Base-by-base conservation (phyloP, 169 alveolate genomes). In the Plasmodium chabaudi region DNA sequence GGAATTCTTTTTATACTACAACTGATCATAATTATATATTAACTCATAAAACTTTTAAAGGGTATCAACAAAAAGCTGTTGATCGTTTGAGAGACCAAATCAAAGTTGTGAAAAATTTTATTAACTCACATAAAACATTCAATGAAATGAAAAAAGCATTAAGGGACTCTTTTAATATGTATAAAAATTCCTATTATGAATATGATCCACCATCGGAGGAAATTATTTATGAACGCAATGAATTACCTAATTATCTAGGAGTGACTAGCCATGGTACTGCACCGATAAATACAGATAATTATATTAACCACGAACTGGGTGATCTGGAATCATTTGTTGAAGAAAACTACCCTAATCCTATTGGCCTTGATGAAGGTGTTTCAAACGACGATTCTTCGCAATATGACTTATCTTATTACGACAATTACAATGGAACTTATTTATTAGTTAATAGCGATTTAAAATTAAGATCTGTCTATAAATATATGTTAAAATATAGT, bases 371-470 rank as follows among this genome's bases (percentile, higher is more conserved):
- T 63, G 53, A 55, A 23, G 7, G 17, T 15, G n/a, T 23, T 2
- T 10, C 23, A n/a, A 55, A 12, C 5, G 49, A 42, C 39, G 4
- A 34, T 34, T 39, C 34, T 21, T 7, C 15, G 27, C 17, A n/a
- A 9, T 0, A 51, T 51, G 59, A 13, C 19, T 42, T 15, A 9
- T 65, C 17, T 2, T 9, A 5, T 10, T 63, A 63, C 63, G 63
- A 63, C 21, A 64, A 57, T 0, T 23, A 79, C 51, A 17, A 65
- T 67, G 89, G 89, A 42, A 65, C 55, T n/a, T 79, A 65, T 39
- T n/a, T 79, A 51, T 65, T 51, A n/a, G 42, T 49, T 51, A 79
- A 59, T 5, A 67, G 89, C 19, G 1, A 23, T 60, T 5, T 44
- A 46, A 51, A 51, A 10, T 60, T 82, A 53, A 65, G 17, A 15